These are phyloP conservation scores for Eucalyptus cladocalyx DNA, from an alignment of 345 rosid genomes.

Conservation along the genomic window DNA sequence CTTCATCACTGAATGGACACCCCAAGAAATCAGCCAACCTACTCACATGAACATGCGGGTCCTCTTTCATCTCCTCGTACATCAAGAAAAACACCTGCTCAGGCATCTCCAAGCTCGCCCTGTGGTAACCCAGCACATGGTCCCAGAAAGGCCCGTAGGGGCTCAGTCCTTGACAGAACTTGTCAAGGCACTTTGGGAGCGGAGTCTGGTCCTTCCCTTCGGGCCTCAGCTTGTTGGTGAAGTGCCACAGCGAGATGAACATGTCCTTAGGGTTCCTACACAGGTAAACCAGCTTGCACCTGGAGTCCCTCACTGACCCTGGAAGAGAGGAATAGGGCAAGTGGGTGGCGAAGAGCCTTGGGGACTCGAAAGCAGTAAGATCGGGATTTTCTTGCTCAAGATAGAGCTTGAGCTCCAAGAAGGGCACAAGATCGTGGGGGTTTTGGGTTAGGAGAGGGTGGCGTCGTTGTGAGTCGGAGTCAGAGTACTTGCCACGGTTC, in stretches of 20 bases:
- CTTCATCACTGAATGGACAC: not conserved
- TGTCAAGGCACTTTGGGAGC: conserved; percentile 3
- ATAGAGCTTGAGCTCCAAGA: not conserved
- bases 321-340: not conserved
- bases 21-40: not conserved
- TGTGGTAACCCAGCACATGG: conserved; percentile 15
- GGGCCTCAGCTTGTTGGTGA: not conserved
- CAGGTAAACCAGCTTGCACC: conserved; percentile 1
- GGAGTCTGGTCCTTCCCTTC: conserved; percentile 3
- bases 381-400: not conserved
- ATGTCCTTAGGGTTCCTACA: conserved; percentile 9
- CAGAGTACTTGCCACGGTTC: not conserved
- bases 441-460: not conserved
- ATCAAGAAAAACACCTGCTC: not conserved
- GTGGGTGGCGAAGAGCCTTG: not conserved
- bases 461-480: not conserved
- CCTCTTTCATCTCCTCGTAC: not conserved
- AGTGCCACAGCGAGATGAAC: not conserved
- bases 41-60: not conserved
- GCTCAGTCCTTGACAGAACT: not conserved
- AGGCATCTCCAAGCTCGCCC: not conserved
- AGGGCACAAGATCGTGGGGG: not conserved
- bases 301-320: not conserved
- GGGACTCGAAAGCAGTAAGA: not conserved
- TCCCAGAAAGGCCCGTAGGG: not conserved